phyloP scores from a whole-genome alignment of 164 flowering plant genomes.

The Tetracentron sinense region DNA sequence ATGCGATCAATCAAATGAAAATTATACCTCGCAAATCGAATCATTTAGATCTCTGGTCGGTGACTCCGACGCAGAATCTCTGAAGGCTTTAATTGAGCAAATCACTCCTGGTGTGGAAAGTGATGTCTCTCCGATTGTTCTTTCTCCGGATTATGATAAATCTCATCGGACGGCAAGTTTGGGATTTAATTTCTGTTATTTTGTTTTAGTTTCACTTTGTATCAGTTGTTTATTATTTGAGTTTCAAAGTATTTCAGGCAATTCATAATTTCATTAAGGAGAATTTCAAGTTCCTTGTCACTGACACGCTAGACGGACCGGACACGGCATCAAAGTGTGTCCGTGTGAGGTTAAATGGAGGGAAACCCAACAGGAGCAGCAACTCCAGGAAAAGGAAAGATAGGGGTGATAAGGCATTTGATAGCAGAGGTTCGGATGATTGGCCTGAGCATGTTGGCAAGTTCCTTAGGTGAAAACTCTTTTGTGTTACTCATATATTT shows the following conservation, averaged over 20 bases:
- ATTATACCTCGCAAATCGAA: conserved; percentile 56
- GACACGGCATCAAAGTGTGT: conserved; percentile 73
- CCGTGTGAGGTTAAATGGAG: conserved; percentile 63
- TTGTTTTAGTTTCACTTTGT: not conserved
- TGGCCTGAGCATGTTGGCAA: conserved; percentile 81
- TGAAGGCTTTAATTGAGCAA: conserved; percentile 52
- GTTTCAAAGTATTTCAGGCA: conserved; percentile 43
- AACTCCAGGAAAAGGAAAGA: conserved; percentile 73
- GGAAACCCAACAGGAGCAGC: conserved; percentile 37
- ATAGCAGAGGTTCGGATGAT: conserved; percentile 78
- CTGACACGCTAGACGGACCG: conserved; percentile 89
- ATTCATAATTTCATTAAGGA: conserved; percentile 84
- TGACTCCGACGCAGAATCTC: conserved; percentile 51
- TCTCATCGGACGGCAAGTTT: conserved; percentile 76
- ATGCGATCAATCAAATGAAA: conserved; percentile 27
- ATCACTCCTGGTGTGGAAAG: conserved; percentile 36
- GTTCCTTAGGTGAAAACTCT: conserved; percentile 77
- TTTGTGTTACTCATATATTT: not conserved
- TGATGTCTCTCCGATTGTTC: conserved; percentile 51
- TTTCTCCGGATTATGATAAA: conserved; percentile 78
- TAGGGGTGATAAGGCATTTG: conserved; percentile 70
- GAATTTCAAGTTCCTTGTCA: conserved; percentile 77
- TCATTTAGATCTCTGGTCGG: conserved; percentile 63
- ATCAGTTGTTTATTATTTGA: not conserved
- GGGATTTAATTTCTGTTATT: not conserved